These are phyloP conservation scores for Chytriomyces confervae DNA, from an alignment of 192 early-diverging fungal species.

Conservation along the genomic window DNA sequence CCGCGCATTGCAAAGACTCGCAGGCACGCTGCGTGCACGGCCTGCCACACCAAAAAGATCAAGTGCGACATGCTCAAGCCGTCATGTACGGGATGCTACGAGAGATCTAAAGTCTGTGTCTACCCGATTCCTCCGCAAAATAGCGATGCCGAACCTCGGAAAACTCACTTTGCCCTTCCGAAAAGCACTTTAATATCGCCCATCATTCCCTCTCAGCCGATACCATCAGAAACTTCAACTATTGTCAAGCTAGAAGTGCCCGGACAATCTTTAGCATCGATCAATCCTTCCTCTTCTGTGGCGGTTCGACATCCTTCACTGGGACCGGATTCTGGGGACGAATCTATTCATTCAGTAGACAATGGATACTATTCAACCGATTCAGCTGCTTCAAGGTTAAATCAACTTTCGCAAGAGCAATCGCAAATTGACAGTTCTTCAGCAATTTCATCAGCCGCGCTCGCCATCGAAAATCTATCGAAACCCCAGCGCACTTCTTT, in stretches of 20 bases:
- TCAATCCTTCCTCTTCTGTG: not conserved
- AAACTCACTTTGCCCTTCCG: not conserved
- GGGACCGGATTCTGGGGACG: too few relatives aligned
- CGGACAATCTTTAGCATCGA: not conserved
- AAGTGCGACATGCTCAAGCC: slow-evolving; percentile 12
- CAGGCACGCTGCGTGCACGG: slow-evolving; percentile 4
- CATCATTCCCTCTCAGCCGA: not conserved
- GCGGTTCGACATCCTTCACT: not conserved
- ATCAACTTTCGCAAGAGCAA: not conserved
- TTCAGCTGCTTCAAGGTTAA: not conserved
- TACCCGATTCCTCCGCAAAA: slow-evolving; percentile 1
- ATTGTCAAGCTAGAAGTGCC: too few relatives aligned
- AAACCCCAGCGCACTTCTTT: not conserved
- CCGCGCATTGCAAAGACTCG: not conserved
- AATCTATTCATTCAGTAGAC: too few relatives aligned
- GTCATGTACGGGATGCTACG: not conserved
- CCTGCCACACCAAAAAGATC: slow-evolving; percentile 15
- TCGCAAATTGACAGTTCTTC: not conserved
- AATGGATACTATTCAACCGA: not conserved
- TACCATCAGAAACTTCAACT: too few relatives aligned
- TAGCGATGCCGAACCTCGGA: not conserved
- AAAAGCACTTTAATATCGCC: not conserved
- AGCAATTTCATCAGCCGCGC: not conserved
- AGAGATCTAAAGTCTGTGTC: not conserved
- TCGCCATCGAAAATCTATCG: not conserved